Base-by-base conservation (phyloP, 768 basidiomycete genomes). In the Podaxis rugospora region DNA sequence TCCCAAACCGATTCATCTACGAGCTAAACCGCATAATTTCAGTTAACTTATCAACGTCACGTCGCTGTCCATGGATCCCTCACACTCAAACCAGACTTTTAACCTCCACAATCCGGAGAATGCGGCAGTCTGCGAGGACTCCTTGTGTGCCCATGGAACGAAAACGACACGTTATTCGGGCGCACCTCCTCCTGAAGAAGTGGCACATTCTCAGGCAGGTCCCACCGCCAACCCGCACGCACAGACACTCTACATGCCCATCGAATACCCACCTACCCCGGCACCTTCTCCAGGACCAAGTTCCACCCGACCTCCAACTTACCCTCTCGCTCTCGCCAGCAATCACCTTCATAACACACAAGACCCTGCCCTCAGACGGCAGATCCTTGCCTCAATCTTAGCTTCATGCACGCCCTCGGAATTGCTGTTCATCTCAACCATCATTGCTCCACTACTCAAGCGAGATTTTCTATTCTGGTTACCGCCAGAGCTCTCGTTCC, bases 401-500 rank as follows among this genome's bases (percentile, higher is more conserved):
- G 68, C 72, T 55, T 79, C 81, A 40, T 86, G 85, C 69, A 82
- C 81, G 0, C 82, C 81, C 5, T 73, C 79, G 0, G 88, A 90
- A 65, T 79, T 89, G n/a, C 73, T 83, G 6, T 88, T 83, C 74
- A 77, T 90, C 64, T 87, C 87, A 0, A 78, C 82, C 4, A 81
- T 79, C n/a, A 82, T 90, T 66, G 75, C 83, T 0, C 84, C 85
- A 1, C 78, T 87, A 44, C 82, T 90, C 63, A 83, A 83, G 65
- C 82, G 84, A 0, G 87, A 89, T 65, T 84, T 86, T 62, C 69
- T 84, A 5, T 67, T 71, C 2, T 62, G 65, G 36, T 59, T 77
- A 1, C 76, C 76, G 72, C 35, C 64, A 1, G 94, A 97, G 72
- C 76, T 97, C 13, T 82, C 85, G 0, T 71, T 94, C 21, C 83